Evolutionary conservation across 768 basidiomycete genomes (phyloP).

Genomic region (Amanita rimosa): DNA sequence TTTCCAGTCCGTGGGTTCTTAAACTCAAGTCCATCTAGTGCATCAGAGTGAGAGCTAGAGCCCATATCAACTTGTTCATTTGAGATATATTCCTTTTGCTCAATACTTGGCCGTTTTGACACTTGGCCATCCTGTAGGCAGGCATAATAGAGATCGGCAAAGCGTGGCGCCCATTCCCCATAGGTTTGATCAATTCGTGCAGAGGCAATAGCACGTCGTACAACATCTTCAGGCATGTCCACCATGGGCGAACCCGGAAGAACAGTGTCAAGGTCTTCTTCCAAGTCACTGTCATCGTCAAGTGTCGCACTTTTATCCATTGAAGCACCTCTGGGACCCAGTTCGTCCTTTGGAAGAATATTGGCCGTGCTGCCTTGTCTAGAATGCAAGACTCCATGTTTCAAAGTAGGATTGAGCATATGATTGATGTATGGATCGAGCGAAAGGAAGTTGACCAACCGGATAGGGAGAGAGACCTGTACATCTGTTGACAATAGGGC

Average conservation of each 20-base stretch:
- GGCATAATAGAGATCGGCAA: conserved; percentile 28
- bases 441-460: conserved; percentile 76
- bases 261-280: neutral
- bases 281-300: neutral
- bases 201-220: conserved; percentile 21
- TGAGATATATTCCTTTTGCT: neutral
- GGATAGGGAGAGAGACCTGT: conserved; percentile 60
- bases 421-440: conserved; percentile 64
- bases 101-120: neutral
- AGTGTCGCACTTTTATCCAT: neutral
- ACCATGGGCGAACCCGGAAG: neutral
- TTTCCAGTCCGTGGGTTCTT: neutral
- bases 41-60: neutral
- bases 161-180: conserved; percentile 18
- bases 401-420: conserved; percentile 7
- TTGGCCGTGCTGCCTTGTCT: neutral
- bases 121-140: conserved; percentile 14
- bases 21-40: neutral
- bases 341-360: neutral
- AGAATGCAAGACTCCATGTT: neutral
- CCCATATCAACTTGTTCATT: neutral
- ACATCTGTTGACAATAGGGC: conserved; percentile 46
- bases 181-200: conserved; percentile 16
- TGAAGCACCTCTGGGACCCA: neutral
- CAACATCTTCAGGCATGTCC: conserved; percentile 19